These are phyloP conservation scores for Penicillium coffeae DNA, from an alignment of 495 filamentous ascomycete genomes.

Conservation along the genomic window DNA sequence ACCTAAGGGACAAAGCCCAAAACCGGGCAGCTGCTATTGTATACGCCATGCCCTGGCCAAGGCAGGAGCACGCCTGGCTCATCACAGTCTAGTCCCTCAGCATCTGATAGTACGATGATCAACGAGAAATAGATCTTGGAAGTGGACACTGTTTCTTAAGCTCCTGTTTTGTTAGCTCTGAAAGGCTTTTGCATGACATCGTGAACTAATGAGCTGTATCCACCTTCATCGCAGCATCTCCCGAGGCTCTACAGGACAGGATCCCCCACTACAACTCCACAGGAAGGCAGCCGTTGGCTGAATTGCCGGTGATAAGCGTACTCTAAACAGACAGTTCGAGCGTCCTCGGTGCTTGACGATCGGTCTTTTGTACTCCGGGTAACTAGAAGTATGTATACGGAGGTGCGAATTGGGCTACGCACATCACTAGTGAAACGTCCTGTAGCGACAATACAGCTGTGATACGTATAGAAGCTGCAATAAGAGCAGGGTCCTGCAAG, in stretches of 20 bases:
- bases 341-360: too few species aligned
- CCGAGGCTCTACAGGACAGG: neutral
- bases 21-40: too few species aligned
- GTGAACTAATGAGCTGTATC: neutral
- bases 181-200: neutral
- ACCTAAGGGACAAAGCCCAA: too few species aligned
- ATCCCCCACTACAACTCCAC: neutral
- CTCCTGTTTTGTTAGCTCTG: neutral
- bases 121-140: neutral
- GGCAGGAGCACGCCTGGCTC: too few species aligned
- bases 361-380: slow-evolving; percentile 13
- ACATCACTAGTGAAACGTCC: neutral
- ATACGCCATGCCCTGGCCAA: too few species aligned
- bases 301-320: too few species aligned
- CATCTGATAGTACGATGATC: too few species aligned
- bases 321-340: too few species aligned
- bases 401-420: neutral
- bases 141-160: neutral
- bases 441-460: neutral
- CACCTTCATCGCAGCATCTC: too few species aligned
- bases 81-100: too few species aligned
- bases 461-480: too few species aligned
- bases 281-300: neutral
- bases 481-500: too few species aligned
- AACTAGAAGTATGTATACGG: neutral